Conservation (phyloP, 1,284 basidiomycete genomes). For the Laetiporus sulphureus region DNA sequence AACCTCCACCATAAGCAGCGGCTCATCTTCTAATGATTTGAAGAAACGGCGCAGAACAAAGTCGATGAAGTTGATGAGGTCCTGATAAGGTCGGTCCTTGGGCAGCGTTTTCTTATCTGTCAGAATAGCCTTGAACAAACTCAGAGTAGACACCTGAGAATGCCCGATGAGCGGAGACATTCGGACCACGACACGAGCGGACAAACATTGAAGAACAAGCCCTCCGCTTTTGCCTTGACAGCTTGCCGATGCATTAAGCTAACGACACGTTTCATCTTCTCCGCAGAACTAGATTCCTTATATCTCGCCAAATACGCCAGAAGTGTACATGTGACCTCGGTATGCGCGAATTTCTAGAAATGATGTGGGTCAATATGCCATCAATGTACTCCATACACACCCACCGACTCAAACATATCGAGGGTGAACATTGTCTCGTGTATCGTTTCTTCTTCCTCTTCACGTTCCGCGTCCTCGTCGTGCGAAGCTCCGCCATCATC, state of each 20-base stretch:
- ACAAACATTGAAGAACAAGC: conserved; percentile 82
- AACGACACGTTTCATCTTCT: conserved; percentile 84
- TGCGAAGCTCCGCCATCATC: conserved; percentile 59
- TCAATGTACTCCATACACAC: conserved; percentile 21
- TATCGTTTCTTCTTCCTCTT: conserved; percentile 54
- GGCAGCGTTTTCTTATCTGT: conserved; percentile 73
- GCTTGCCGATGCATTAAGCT: conserved; percentile 84
- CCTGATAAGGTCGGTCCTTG: conserved; percentile 72
- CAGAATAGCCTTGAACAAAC: conserved; percentile 80
- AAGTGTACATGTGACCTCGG: conserved; percentile 78
- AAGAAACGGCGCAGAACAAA: conserved; percentile 89
- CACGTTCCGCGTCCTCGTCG: conserved; percentile 56
- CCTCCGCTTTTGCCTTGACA: conserved; percentile 84
- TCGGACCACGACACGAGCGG: too few species aligned
- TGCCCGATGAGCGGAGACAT: too few species aligned
- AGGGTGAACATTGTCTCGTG: conserved; percentile 88
- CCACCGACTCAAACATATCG: conserved; percentile 79
- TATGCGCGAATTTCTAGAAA: conserved; percentile 75
- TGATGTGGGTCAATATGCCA: not conserved
- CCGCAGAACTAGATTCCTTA: conserved; percentile 71
- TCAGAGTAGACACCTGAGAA: conserved; percentile 83
- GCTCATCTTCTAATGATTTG: conserved; percentile 76
- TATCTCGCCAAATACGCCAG: conserved; percentile 77
- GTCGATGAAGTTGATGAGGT: conserved; percentile 76
- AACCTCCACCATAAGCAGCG: conserved; percentile 82